Evolutionary conservation across 371 early-diverging fungal genomes (phyloP), one percentile per base, ranked within the genome.

Genomic region (Dentiscutata heterogama): DNA sequence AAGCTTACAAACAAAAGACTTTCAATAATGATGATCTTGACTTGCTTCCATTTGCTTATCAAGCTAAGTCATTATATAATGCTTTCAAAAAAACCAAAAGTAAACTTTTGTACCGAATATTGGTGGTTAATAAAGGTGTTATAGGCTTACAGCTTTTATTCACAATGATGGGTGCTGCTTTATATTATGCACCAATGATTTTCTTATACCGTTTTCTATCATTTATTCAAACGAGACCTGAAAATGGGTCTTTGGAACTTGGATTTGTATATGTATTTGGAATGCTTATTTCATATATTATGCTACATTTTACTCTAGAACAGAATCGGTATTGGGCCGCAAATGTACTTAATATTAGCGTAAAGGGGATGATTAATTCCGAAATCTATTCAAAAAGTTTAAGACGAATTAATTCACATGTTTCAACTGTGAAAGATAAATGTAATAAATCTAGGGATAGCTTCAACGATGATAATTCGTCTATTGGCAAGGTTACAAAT

Each of bases 401-500:
- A 25, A 77, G 61, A 61, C 29, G 77, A 77, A 13, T 67, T 51
- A 51, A 50, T 31, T 31, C 51, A 11, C 50, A 35, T 67, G 35
- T 51, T 27, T 22, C 63, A 29, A 2, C 25, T 14, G 13, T 27
- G 16, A 46, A n/a, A 20, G 39, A 77, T 22, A 22, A 46, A 20
- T 3, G 29, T 27, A 64, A 16, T 11, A 31, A 63, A 22, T 3
- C 8, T 74, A 18, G 65, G 82, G 22, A 84, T 83, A 3, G 84
- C 83, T 51, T 51, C 18, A 20, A 50, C 14, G 27, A 50, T 53
- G 31, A 73, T 29, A 53, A 29, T 73, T 18, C 31, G 7, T 51
- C 54, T 8, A 20, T 85, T 1, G 96, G 96, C 6, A 95, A 94
- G 85, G 94, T 95, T 80, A 93, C 92, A 29, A 95, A 96, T 82